Conservation (phyloP, 805 yeast species). For the Nakazawaea ishiwadae region DNA sequence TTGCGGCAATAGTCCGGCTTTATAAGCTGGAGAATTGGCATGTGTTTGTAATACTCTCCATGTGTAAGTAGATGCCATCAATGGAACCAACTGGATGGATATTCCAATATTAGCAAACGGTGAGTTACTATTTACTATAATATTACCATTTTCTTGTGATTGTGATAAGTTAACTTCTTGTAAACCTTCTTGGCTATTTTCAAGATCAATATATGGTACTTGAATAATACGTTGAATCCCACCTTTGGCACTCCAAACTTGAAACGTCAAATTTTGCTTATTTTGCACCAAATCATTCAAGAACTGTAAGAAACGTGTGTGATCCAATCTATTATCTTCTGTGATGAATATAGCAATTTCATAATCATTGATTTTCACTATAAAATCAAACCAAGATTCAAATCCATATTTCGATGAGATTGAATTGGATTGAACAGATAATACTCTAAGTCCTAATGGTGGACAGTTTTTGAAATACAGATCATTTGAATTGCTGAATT, state of each 20-base stretch:
- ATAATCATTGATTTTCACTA: constrained; percentile 74
- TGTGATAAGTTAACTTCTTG: constrained; percentile 25
- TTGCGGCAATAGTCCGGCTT: constrained; percentile 78
- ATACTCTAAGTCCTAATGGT: constrained; percentile 52
- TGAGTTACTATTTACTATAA: constrained; percentile 24
- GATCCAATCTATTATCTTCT: constrained; percentile 9
- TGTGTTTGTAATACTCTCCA: constrained; percentile 81
- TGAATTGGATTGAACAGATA: constrained; percentile 43
- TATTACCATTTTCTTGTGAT: constrained; percentile 13
- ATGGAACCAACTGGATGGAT: constrained; percentile 71
- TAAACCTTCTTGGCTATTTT: constrained; percentile 16
- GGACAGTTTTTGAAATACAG: constrained; percentile 30
- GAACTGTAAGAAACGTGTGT: constrained; percentile 12
- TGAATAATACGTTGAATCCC: constrained; percentile 45
- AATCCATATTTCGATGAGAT: constrained; percentile 49
- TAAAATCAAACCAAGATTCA: constrained; percentile 85
- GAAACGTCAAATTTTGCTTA: constrained; percentile 38
- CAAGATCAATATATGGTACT: constrained; percentile 18
- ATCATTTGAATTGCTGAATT: constrained; percentile 21
- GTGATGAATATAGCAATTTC: constrained; percentile 34
- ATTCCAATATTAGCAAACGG: constrained; percentile 54
- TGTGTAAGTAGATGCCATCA: constrained; percentile 71
- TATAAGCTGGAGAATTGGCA: constrained; percentile 74
- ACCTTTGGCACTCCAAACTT: constrained; percentile 88
- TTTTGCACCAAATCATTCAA: constrained; percentile 10